A percentile compares a stretch with the other conserved stretches of the same genome.
Evolutionary conservation across 495 filamentous ascomycete species (phyloP).

Genomic region (Podospora bellae-mahoneyi): DNA sequence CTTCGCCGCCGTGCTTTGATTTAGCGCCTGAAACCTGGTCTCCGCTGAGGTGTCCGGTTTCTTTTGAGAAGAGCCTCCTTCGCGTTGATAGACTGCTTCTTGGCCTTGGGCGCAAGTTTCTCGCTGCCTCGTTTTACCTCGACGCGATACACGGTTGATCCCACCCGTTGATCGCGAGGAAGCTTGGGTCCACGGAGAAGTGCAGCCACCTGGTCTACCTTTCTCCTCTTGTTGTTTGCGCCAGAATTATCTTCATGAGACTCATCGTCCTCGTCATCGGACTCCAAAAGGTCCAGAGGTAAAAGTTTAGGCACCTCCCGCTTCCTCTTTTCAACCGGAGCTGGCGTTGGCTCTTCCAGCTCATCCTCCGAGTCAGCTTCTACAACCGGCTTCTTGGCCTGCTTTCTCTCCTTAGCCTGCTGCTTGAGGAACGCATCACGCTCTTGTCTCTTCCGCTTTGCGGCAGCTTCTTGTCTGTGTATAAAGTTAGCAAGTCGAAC

Average conservation of each 20-base stretch:
- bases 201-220: conserved; percentile 28
- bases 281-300: conserved; percentile 47
- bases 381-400: conserved; percentile 14
- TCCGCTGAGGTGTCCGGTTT: conserved; percentile 27
- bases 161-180: conserved; percentile 38
- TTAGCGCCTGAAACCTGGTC: conserved; percentile 38
- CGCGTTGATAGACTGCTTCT: conserved; percentile 29
- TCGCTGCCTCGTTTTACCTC: conserved; percentile 30
- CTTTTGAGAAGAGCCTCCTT: conserved; percentile 41
- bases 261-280: conserved; percentile 39
- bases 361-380: conserved; percentile 19
- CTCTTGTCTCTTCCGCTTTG: conserved; percentile 47
- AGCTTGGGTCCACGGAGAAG: conserved; percentile 29
- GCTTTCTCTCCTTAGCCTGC: conserved; percentile 43
- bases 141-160: conserved; percentile 44
- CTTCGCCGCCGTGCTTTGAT: conserved; percentile 20
- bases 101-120: conserved; percentile 40
- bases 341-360: conserved; percentile 20
- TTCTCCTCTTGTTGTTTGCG: conserved; percentile 36
- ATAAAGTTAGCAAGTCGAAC: conserved; percentile 13
- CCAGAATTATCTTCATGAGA: conserved; percentile 18
- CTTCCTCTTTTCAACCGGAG: conserved; percentile 30
- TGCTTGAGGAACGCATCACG: conserved; percentile 44
- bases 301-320: conserved; percentile 38
- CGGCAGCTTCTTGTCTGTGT: conserved; percentile 38